Conservation (phyloP, 2,329 filamentous ascomycete genomes). For the Phialophora chinensis region DNA sequence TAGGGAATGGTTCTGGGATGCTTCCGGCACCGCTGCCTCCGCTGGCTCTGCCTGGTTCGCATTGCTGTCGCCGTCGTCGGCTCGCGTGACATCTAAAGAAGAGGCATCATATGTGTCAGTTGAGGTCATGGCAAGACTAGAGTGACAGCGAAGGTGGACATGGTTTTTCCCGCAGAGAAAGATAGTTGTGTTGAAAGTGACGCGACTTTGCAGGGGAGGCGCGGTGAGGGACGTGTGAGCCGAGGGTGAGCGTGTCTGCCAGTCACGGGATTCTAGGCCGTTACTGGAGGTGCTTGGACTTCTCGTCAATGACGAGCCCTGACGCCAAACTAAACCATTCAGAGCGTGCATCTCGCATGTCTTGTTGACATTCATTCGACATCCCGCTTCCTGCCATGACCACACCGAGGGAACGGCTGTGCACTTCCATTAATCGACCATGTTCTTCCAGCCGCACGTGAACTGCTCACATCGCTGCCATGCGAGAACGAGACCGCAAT, state of each 20-base stretch:
- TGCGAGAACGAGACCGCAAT: constrained; percentile 46
- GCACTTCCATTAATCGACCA: constrained; percentile 10
- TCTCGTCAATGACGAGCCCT: background rate
- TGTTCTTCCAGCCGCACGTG: constrained; percentile 4
- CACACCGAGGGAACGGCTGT: background rate
- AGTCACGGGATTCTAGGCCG: background rate
- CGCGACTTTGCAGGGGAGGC: constrained; percentile 13
- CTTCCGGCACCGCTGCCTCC: constrained; percentile 17
- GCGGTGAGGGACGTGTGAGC: constrained; percentile 15
- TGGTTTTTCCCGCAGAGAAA: background rate
- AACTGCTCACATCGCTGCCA: constrained; percentile 45
- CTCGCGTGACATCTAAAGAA: constrained; percentile 11
- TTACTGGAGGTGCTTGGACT: background rate
- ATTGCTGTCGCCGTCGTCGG: background rate
- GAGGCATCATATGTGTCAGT: constrained; percentile 20
- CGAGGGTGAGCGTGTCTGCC: background rate
- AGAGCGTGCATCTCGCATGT: constrained; percentile 23
- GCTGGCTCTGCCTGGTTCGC: background rate
- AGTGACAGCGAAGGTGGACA: constrained; percentile 10
- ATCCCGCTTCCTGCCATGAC: constrained; percentile 9
- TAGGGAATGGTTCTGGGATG: constrained; percentile 65
- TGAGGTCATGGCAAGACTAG: constrained; percentile 28
- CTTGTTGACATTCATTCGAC: constrained; percentile 28
- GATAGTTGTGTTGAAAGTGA: background rate
- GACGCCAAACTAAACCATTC: constrained; percentile 1